A percentile compares a stretch with the other conserved stretches of the same genome.
phyloP scores from a whole-genome alignment of 257 asterid species.

The Misopates orontium region DNA sequence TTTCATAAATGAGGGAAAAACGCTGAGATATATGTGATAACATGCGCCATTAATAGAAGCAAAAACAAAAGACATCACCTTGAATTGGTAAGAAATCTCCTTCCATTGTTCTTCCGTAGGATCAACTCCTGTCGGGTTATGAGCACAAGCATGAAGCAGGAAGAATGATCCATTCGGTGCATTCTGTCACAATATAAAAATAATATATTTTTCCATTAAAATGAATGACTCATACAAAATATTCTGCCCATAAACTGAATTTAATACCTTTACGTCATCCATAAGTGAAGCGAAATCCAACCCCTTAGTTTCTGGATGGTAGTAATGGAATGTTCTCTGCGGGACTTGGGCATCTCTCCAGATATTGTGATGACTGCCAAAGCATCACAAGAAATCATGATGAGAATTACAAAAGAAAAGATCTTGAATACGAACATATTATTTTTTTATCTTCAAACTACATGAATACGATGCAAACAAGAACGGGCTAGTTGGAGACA shows the following conservation, averaged over 20 bases:
- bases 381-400: constrained; percentile 23
- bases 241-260: constrained; percentile 7
- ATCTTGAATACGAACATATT: background rate
- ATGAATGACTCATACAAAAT: background rate
- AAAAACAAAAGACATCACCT: constrained; percentile 43
- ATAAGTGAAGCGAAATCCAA: constrained; percentile 80
- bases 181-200: constrained; percentile 48
- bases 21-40: background rate
- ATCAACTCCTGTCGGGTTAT: constrained; percentile 98
- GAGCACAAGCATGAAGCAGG: constrained; percentile 99
- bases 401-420: constrained; percentile 12
- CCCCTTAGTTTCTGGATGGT: constrained; percentile 86
- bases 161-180: constrained; percentile 93
- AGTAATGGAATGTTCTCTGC: constrained; percentile 80
- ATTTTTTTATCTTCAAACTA: background rate
- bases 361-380: constrained; percentile 92
- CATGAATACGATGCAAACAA: constrained; percentile 10
- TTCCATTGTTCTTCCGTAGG: constrained; percentile 97
- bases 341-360: constrained; percentile 98
- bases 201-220: constrained; percentile 1
- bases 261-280: constrained; percentile 79
- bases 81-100: constrained; percentile 84
- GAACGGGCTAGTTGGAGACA: constrained; percentile 5
- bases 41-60: background rate
- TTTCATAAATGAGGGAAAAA: background rate